Conservation (phyloP, 2,329 filamentous ascomycete genomes). For the Aureobasidium lini region DNA sequence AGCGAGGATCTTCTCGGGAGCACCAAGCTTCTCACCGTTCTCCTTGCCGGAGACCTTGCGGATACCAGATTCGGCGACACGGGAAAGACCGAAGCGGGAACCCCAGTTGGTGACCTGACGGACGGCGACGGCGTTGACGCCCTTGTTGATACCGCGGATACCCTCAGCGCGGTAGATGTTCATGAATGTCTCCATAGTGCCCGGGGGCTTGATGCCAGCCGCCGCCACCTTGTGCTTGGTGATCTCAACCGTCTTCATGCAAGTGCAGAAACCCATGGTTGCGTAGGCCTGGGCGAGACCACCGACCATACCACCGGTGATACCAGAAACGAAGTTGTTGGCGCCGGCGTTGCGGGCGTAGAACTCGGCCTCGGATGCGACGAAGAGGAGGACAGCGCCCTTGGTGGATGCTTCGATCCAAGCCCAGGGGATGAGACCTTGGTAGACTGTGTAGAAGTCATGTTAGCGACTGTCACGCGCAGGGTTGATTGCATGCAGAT, state of each 20-base stretch:
- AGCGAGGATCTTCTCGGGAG: conserved; percentile 81
- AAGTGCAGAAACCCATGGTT: conserved; percentile 99
- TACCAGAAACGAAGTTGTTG: conserved; percentile 79
- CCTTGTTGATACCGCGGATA: conserved; percentile 92
- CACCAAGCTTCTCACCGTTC: conserved; percentile 66
- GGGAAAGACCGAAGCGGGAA: conserved; percentile 85
- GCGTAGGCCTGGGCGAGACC: conserved; percentile 97
- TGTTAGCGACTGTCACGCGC: neutral
- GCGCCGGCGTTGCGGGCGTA: conserved; percentile 74
- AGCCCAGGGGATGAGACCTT: conserved; percentile 98
- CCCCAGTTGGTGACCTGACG: conserved; percentile 99
- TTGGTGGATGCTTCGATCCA: conserved; percentile 99
- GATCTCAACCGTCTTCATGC: conserved; percentile 99
- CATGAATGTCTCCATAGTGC: conserved; percentile 93
- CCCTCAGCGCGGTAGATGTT: conserved; percentile 93
- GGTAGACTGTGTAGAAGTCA: conserved; percentile 65
- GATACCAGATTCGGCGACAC: conserved; percentile 85
- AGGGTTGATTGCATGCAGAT: conserved; percentile 31
- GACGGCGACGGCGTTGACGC: conserved; percentile 97
- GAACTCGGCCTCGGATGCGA: conserved; percentile 96
- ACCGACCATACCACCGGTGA: conserved; percentile 82
- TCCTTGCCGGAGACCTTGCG: conserved; percentile 71
- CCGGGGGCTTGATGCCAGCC: conserved; percentile 72
- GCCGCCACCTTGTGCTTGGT: conserved; percentile 94
- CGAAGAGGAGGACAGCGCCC: conserved; percentile 96